phyloP scores from a whole-genome alignment of 2,329 filamentous ascomycete species.

The Metarhizium sp. region DNA sequence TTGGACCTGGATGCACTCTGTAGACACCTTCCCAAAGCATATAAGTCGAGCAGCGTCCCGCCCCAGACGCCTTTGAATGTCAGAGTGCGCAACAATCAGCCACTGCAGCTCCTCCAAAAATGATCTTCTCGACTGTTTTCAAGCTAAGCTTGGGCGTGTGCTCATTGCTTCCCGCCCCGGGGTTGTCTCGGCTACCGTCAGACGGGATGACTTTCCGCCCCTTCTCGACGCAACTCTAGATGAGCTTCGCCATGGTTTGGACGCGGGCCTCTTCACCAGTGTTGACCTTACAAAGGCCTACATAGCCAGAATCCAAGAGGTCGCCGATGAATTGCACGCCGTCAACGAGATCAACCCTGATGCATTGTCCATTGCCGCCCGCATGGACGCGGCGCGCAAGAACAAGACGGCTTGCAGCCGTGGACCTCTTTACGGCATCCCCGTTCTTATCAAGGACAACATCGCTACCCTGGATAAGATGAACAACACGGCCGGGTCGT shows the following conservation, averaged over 20 bases:
- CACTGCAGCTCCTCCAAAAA: background rate
- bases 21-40: too few species aligned
- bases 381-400: conserved; percentile 19
- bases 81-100: too few species aligned
- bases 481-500: conserved; percentile 56
- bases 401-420: conserved; percentile 4
- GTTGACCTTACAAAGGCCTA: conserved; percentile 25
- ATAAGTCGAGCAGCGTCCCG: background rate
- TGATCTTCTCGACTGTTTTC: background rate
- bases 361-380: conserved; percentile 26
- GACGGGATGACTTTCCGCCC: conserved; percentile 3
- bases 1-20: too few species aligned
- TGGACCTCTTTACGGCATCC: conserved; percentile 52
- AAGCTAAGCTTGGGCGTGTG: background rate
- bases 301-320: conserved; percentile 16
- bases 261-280: conserved; percentile 21
- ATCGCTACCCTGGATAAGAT: conserved; percentile 54
- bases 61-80: background rate
- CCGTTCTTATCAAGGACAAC: conserved; percentile 58
- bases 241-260: conserved; percentile 11
- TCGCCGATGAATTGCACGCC: conserved; percentile 15
- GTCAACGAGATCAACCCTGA: conserved; percentile 29
- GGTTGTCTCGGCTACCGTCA: background rate
- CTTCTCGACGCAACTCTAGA: conserved; percentile 14
- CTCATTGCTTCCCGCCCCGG: background rate